phyloP scores from a whole-genome alignment of 768 basidiomycete genomes.

The Leccinum incarnatum region DNA sequence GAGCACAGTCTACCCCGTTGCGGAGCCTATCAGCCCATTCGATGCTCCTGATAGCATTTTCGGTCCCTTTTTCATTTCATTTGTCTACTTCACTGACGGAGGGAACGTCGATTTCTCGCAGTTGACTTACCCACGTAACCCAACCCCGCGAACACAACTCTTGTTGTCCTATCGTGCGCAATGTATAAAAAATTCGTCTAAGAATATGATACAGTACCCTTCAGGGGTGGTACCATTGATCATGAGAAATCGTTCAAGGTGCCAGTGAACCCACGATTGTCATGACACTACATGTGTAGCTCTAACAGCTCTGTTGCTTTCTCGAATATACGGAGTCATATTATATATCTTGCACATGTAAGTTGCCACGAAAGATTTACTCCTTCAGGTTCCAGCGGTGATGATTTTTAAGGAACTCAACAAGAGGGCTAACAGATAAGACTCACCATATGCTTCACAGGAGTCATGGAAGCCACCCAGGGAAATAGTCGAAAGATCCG shows the following conservation, averaged over 20 bases:
- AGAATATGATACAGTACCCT: too few relatives aligned
- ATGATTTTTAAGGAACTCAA: background rate
- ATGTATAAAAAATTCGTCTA: background rate
- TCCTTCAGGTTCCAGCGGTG: background rate
- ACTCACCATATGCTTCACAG: background rate
- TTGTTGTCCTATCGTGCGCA: background rate
- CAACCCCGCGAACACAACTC: background rate
- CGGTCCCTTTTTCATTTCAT: background rate
- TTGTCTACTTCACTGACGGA: background rate
- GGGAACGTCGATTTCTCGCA: background rate
- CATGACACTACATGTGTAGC: background rate
- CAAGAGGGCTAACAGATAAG: background rate
- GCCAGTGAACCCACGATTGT: background rate
- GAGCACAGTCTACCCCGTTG: background rate
- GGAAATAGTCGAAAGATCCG: background rate
- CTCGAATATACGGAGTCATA: background rate
- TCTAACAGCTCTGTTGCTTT: background rate
- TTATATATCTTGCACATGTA: background rate
- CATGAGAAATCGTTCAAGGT: background rate
- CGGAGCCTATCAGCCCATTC: too few relatives aligned
- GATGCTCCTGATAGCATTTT: background rate
- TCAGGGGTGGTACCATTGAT: background rate
- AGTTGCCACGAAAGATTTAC: background rate
- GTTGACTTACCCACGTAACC: background rate
- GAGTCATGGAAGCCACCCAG: background rate